phyloP scores from a whole-genome alignment of 148 eudicot species.

The Rhododendron henanense region DNA sequence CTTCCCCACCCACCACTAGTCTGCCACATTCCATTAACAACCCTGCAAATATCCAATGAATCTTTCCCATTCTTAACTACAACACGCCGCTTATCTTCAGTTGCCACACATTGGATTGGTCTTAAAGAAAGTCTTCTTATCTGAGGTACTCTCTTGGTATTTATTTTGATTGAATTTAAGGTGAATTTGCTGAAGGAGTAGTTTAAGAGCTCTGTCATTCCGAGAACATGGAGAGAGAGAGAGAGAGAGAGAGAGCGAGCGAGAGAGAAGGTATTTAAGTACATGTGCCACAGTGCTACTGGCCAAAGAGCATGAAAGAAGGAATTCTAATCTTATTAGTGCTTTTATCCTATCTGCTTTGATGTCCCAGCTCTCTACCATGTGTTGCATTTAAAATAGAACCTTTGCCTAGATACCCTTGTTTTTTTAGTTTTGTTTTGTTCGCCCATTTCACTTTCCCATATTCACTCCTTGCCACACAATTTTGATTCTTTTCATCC shows the following conservation, averaged over 20 bases:
- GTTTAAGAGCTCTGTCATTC: constrained; percentile 49
- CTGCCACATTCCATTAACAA: constrained; percentile 84
- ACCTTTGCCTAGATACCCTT: background rate
- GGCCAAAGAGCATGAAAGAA: background rate
- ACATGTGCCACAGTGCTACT: background rate
- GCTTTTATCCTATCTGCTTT: constrained; percentile 17
- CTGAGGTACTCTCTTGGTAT: constrained; percentile 15
- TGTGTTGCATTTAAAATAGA: background rate
- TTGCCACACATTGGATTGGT: constrained; percentile 35
- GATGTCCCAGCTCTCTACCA: constrained; percentile 12
- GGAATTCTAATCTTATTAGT: background rate
- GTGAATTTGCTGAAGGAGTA: constrained; percentile 28
- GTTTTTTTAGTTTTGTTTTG: background rate
- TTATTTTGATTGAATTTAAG: constrained; percentile 20
- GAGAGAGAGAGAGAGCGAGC: constrained; percentile 1
- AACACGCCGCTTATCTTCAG: constrained; percentile 32
- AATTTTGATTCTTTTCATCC: background rate
- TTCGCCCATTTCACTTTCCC: no score
- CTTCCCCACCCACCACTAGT: constrained; percentile 82
- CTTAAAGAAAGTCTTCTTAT: constrained; percentile 22
- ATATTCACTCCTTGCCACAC: background rate
- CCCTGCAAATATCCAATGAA: constrained; percentile 60
- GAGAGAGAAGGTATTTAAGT: background rate
- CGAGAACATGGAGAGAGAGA: background rate
- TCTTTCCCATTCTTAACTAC: constrained; percentile 67